These are phyloP conservation scores for Didymella sp. DNA, from an alignment of 2,329 filamentous ascomycete genomes.

Conservation along the genomic window DNA sequence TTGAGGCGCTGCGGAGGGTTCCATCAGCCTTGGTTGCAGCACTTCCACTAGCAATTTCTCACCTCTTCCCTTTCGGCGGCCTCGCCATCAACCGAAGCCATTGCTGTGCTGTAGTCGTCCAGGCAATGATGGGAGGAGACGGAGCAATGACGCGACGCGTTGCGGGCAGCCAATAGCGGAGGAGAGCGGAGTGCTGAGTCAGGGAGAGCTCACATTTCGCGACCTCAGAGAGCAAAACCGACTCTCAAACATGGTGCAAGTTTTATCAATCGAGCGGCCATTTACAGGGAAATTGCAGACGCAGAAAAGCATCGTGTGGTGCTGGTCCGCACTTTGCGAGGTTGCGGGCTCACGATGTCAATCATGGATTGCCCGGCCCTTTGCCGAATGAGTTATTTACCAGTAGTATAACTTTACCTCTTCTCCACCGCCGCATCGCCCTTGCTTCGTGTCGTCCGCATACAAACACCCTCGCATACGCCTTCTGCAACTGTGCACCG, in stretches of 20 bases:
- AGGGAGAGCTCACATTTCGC: background rate
- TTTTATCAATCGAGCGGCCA: background rate
- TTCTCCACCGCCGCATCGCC: background rate
- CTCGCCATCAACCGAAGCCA: constrained; percentile 35
- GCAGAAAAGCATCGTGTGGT: background rate
- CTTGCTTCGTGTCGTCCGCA: constrained; percentile 4
- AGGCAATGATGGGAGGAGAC: background rate
- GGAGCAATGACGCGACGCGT: constrained; percentile 31
- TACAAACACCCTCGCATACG: constrained; percentile 12
- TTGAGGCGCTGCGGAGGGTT: constrained; percentile 54
- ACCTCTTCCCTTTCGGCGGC: constrained; percentile 45
- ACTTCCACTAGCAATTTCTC: background rate
- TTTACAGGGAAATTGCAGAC: background rate
- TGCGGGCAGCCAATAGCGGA: constrained; percentile 23
- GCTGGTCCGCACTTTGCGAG: background rate
- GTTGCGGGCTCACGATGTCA: background rate
- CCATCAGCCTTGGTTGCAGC: background rate
- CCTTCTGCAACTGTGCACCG: background rate
- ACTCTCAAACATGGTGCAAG: background rate
- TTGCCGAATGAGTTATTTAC: constrained; percentile 9
- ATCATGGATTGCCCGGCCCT: background rate
- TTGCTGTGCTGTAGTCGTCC: constrained; percentile 12
- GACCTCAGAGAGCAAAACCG: background rate
- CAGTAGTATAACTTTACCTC: background rate
- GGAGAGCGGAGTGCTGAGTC: constrained; percentile 16